A percentile compares a stretch with the other conserved stretches of the same genome.
Evolutionary conservation across 2,329 filamentous ascomycete genomes (phyloP).

Genomic region (Paecilomyces fulvus): DNA sequence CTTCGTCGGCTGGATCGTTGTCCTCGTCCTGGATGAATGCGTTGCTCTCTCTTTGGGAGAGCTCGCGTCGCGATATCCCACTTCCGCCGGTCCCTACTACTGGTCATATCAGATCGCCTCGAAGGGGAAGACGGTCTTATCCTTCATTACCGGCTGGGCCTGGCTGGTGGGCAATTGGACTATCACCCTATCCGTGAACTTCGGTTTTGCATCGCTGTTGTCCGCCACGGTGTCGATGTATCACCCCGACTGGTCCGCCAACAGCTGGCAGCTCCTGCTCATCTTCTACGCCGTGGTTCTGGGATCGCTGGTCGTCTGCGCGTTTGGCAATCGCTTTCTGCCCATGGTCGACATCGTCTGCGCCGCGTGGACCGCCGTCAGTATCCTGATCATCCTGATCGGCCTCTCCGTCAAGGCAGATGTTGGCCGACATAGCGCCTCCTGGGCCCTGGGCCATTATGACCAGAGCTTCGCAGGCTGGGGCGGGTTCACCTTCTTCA

Average conservation of each 20-base stretch:
- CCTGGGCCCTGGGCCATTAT: slow-evolving; percentile 49
- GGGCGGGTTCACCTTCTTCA: slow-evolving; percentile 54
- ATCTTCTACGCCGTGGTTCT: slow-evolving; percentile 64
- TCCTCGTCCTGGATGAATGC: slow-evolving; percentile 46
- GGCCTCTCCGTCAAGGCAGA: slow-evolving; percentile 48
- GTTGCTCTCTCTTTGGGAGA: slow-evolving; percentile 45
- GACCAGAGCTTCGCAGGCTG: slow-evolving; percentile 50
- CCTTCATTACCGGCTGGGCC: slow-evolving; percentile 47
- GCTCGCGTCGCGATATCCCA: slow-evolving; percentile 45
- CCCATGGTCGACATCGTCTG: slow-evolving; percentile 54
- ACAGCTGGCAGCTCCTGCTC: slow-evolving; percentile 59
- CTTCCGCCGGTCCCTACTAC: slow-evolving; percentile 46
- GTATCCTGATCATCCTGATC: slow-evolving; percentile 50
- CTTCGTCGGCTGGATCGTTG: slow-evolving; percentile 50
- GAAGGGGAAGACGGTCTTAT: slow-evolving; percentile 36
- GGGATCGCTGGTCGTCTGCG: slow-evolving; percentile 56
- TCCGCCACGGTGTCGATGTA: slow-evolving; percentile 47
- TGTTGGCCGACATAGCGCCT: slow-evolving; percentile 43
- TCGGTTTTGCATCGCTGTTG: slow-evolving; percentile 48
- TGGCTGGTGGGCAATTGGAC: slow-evolving; percentile 48
- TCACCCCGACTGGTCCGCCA: slow-evolving; percentile 44
- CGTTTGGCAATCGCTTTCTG: slow-evolving; percentile 59
- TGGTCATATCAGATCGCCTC: slow-evolving; percentile 45
- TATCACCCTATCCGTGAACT: slow-evolving; percentile 47
- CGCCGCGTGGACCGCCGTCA: slow-evolving; percentile 47